Evolutionary conservation across 2,329 filamentous ascomycete genomes (phyloP).

Genomic region (Myriosclerotinia duriaeana): DNA sequence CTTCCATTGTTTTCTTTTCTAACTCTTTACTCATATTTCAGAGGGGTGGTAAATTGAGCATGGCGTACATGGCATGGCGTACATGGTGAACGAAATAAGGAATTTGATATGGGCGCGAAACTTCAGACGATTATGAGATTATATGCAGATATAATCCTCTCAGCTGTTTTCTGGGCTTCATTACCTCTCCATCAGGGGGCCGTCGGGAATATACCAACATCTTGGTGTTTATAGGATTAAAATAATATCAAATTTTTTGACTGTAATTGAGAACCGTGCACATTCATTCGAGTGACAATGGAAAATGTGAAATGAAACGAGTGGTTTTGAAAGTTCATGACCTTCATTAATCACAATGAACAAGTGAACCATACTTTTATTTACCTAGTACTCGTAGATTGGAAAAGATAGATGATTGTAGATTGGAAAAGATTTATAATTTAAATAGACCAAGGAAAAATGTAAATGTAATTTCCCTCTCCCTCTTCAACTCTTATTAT

Average conservation of each 20-base stretch:
- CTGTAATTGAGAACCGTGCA: background rate
- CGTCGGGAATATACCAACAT: slow-evolving; percentile 10
- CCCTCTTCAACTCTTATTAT: background rate
- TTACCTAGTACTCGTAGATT: background rate
- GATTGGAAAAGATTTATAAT: background rate
- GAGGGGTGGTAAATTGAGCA: slow-evolving; percentile 26
- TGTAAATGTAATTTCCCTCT: background rate
- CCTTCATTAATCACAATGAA: too few relatives aligned
- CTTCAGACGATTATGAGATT: background rate
- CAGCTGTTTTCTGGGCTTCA: background rate
- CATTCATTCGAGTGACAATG: background rate
- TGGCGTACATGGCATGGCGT: slow-evolving; percentile 25
- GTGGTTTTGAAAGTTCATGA: background rate
- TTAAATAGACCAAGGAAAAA: too few relatives aligned
- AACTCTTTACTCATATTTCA: background rate
- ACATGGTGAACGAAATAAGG: slow-evolving; percentile 25
- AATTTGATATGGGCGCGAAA: slow-evolving; percentile 6
- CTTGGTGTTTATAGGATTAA: slow-evolving; percentile 10
- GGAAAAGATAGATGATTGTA: background rate
- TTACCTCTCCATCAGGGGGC: background rate
- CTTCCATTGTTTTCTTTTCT: slow-evolving; percentile 8
- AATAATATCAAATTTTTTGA: background rate
- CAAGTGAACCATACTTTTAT: too few relatives aligned
- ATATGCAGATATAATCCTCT: background rate
- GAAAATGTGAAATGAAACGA: background rate